Base-by-base conservation (phyloP, 2,329 filamentous ascomycete species). In the Fusarium sublunatum region DNA sequence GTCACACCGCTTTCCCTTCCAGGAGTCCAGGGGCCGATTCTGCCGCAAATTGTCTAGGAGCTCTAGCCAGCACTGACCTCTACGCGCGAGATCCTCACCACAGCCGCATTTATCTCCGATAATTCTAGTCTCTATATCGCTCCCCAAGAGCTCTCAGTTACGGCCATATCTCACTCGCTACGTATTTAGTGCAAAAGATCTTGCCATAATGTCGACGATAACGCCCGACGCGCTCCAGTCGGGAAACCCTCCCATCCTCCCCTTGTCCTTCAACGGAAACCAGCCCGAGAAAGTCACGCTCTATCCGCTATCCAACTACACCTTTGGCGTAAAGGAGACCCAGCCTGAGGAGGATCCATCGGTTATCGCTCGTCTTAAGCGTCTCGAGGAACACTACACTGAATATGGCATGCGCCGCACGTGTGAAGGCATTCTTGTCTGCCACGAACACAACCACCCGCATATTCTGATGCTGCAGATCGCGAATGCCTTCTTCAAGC, bases 381-480 rank as follows among this genome's bases (percentile, higher is more conserved):
- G 95, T 8, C 85, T 99, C n/a, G 93, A 98, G 76, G 93, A 98
- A 75, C 93, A 99, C 79, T 99, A 96, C 77, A 83, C 86, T 28
- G 84, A 89, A 64, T 88, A 98, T 82, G 95, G 95, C 73, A 99
- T 99, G 95, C 90, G 95, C 55, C 89, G 95, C 53, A 98, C 95
- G 15, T 97, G 94, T 78, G 95, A 99, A 80, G 95, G 93, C 71
- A 92, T 99, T 70, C 86, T 99, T 43, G 92, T 99, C 69, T 99
- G 95, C 81, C 95, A 99, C 77, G 95, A 99, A 79, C 94, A 98
- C 83, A 98, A 97, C 80, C 95, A 98, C 78, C 95, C 95, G 12
- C 95, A 99, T 78, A 96, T 99, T 65, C 82, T 99, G 68, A 98
- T 99, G 95, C 85, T 99, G 64, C 95, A 99, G 83, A 99, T 99